Percentiles rank a stretch among this genome's conserved stretches.
phyloP scores from a whole-genome alignment of 441 rosid species.

The Theobroma grandiflorum region DNA sequence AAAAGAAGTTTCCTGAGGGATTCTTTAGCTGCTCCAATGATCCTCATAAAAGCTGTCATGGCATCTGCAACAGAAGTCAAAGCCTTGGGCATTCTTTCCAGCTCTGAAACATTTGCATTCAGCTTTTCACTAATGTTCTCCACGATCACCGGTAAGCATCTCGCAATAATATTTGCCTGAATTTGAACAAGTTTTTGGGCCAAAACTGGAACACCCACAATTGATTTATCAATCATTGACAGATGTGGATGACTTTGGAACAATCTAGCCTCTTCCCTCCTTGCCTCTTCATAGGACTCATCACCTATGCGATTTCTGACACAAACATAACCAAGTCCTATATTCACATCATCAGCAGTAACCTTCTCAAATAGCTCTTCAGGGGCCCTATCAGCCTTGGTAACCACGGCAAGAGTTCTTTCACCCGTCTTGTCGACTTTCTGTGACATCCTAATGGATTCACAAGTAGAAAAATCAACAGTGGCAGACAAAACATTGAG shows the following conservation, averaged over 20 bases:
- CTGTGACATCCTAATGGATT: conserved; percentile 53
- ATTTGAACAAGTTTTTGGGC: conserved; percentile 42
- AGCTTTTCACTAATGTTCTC: conserved; percentile 41
- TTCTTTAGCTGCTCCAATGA: conserved; percentile 37
- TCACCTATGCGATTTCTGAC: conserved; percentile 53
- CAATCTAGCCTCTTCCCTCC: conserved; percentile 34
- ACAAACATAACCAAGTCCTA: conserved; percentile 52
- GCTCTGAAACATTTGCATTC: conserved; percentile 16
- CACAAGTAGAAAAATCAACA: conserved; percentile 45
- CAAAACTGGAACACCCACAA: conserved; percentile 45
- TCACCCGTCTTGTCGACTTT: conserved; percentile 49
- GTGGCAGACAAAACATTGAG: conserved; percentile 52
- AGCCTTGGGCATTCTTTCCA: conserved; percentile 41
- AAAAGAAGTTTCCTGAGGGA: conserved; percentile 39
- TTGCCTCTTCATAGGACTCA: conserved; percentile 44
- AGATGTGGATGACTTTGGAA: conserved; percentile 38
- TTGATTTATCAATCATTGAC: conserved; percentile 32
- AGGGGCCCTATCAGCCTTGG: conserved; percentile 49
- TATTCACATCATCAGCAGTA: conserved; percentile 49
- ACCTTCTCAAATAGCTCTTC: conserved; percentile 54
- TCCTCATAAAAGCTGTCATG: conserved; percentile 38
- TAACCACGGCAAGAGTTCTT: conserved; percentile 57
- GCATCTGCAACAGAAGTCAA: conserved; percentile 35
- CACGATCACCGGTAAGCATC: conserved; percentile 38
- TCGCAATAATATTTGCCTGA: conserved; percentile 38